Conservation (phyloP, 2,329 filamentous ascomycete species). For the Claviceps sp. region DNA sequence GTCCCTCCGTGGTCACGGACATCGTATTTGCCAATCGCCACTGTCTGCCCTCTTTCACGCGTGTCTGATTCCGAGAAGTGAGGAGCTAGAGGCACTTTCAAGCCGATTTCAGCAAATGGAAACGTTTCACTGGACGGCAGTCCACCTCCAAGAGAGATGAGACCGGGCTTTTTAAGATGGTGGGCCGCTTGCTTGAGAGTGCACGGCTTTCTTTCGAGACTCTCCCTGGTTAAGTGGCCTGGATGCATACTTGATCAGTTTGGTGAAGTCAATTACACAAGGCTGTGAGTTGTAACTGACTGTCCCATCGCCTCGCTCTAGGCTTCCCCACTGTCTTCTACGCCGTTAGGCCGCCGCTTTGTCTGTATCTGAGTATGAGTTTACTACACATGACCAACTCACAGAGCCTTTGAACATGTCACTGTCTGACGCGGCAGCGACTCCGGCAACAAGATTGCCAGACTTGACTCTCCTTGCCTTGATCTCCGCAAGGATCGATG, state of each 20-base stretch:
- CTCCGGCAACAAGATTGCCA: conserved; percentile 59
- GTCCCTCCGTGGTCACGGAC: conserved; percentile 40
- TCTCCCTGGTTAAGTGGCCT: conserved; percentile 51
- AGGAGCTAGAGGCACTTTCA: conserved; percentile 59
- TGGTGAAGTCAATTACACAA: background rate
- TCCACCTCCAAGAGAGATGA: conserved; percentile 88
- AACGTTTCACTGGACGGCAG: conserved; percentile 83
- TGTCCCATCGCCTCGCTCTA: conserved; percentile 70
- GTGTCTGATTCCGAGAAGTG: conserved; percentile 60
- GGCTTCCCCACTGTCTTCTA: conserved; percentile 42
- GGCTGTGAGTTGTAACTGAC: conserved; percentile 37
- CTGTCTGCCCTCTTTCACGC: conserved; percentile 39
- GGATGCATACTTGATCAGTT: background rate
- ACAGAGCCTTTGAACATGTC: conserved; percentile 73
- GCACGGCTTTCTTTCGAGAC: conserved; percentile 44
- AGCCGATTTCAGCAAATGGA: conserved; percentile 65
- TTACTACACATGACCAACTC: conserved; percentile 13
- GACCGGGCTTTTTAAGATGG: conserved; percentile 63
- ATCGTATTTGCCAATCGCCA: conserved; percentile 75
- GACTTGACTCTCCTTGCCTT: conserved; percentile 44
- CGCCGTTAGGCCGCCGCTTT: background rate
- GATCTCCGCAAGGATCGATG: conserved; percentile 18
- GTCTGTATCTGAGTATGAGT: background rate
- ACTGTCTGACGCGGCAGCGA: conserved; percentile 65
- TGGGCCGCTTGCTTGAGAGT: conserved; percentile 74